These are phyloP conservation scores for Lonicera japonica DNA, from an alignment of 129 eudicot species.

Conservation along the genomic window DNA sequence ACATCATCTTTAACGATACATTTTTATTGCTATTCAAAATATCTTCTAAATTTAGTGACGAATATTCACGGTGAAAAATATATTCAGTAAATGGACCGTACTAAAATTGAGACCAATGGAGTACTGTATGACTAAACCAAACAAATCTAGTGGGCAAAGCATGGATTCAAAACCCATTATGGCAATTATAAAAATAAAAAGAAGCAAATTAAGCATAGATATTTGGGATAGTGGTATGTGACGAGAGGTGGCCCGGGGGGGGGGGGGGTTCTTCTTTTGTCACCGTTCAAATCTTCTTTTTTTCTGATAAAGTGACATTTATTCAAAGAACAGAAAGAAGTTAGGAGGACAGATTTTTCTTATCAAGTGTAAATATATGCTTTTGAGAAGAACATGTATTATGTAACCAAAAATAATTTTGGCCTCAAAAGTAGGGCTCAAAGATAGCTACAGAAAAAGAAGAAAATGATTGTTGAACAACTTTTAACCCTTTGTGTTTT, in stretches of 20 bases:
- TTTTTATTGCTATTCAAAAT: no score
- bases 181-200: no score
- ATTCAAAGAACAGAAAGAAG: neutral
- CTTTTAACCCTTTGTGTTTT: neutral
- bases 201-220: no score
- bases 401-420: neutral
- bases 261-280: neutral
- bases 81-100: no score
- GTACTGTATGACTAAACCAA: no score
- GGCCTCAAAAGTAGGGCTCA: neutral
- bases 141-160: no score
- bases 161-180: no score
- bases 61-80: no score
- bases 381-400: neutral
- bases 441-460: neutral
- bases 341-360: neutral
- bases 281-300: neutral
- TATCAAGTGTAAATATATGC: neutral
- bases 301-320: neutral
- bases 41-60: no score
- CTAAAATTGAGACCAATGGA: no score
- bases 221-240: no score
- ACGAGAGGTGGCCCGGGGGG: neutral
- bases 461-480: neutral
- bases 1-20: no score